Base-by-base conservation (phyloP, 495 filamentous ascomycete genomes). In the Lasiosphaeria ovina region DNA sequence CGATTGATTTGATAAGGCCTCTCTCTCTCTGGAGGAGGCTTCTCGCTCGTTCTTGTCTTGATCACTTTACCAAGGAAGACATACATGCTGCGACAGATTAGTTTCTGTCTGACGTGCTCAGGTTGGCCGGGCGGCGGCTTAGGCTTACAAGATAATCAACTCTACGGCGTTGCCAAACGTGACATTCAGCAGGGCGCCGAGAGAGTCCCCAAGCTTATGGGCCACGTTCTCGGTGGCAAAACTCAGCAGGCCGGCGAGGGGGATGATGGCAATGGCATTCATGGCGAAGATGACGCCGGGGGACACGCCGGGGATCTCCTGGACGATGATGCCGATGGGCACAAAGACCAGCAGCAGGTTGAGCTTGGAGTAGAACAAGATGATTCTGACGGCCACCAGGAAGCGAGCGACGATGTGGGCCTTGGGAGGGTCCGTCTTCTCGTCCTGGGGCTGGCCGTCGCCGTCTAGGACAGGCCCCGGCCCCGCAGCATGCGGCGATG, bases 111-210 rank as follows among this genome's bases (percentile, higher is more conserved):
- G 51, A 33, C 33, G 89, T 91, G 32, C 92, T 93, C 31, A 35
- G 85, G 84, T 93, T 68, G 92, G 81, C 66, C 93, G 74, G 34
- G 89, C 89, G 62, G 89, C 89, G 52, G 92, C 74, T n/a, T 89
- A 89, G 66, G 80, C 62, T 84, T 85, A 62, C 81, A 94, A 95
- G 54, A 92, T 67, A 51, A 78, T 59, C 33, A 64, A 54, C 58
- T 72, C 91, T 62, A 94, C 91, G 32, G 91, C 91, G 74, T 95
- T 95, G 66, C 91, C 91, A 75, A 93, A 95, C 33, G 89, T 91
- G 32, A 93, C 89, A 65, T 93, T 95, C 69, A 93, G 82, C 67
- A 95, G 75, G 35, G 90, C 90, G 62, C 90, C 91, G 53, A 93
- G 75, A n/a, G 89, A 91, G 66, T 93, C 89, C 55, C 90, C 91